Evolutionary conservation across 2,329 filamentous ascomycete species (phyloP).

Genomic region (Fusarium caatingaense): DNA sequence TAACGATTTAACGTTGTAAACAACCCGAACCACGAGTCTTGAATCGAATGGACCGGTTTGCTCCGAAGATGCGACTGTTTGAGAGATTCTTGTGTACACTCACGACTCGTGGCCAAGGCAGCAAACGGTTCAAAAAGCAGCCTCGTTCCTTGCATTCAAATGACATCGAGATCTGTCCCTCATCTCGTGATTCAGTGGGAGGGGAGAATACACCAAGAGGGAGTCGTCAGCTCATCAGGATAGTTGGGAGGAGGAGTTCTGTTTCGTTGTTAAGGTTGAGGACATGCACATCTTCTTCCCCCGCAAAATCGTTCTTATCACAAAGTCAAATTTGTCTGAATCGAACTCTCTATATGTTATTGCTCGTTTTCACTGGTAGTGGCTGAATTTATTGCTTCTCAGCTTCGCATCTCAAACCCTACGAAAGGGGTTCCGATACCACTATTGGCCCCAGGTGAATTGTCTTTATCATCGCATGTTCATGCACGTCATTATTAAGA

Average conservation of each 20-base stretch:
- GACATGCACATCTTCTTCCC: neutral
- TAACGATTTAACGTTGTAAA: neutral
- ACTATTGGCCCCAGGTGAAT: neutral
- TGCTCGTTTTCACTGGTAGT: neutral
- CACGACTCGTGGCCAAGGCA: conserved; percentile 6
- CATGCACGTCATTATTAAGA: neutral
- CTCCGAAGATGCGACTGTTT: conserved; percentile 16
- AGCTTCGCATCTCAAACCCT: neutral
- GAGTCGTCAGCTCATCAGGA: conserved; percentile 18
- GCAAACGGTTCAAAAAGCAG: conserved; percentile 8
- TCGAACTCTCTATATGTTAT: neutral
- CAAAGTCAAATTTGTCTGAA: neutral
- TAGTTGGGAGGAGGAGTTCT: neutral
- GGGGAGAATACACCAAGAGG: neutral
- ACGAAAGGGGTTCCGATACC: neutral
- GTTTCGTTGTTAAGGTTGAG: neutral
- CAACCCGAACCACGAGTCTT: conserved; percentile 15
- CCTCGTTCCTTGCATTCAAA: neutral
- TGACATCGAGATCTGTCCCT: conserved; percentile 28
- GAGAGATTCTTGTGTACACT: conserved; percentile 10
- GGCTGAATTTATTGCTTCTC: neutral
- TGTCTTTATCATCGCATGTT: neutral
- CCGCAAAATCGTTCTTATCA: neutral
- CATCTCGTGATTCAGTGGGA: conserved; percentile 25
- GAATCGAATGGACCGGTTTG: conserved; percentile 9